phyloP scores from a whole-genome alignment of 306 rosid species.

The Acacia confusa region DNA sequence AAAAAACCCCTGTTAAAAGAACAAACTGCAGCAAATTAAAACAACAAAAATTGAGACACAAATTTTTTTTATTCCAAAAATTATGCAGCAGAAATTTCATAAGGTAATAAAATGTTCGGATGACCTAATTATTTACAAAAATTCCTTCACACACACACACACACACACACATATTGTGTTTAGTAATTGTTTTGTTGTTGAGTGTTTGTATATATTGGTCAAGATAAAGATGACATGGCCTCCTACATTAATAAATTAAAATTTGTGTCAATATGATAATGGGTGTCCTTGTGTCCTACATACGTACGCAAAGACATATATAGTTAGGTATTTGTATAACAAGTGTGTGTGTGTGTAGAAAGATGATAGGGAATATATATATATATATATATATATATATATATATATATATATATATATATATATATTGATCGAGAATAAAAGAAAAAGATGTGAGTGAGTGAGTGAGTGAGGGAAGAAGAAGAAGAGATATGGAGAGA shows the following conservation, averaged over 20 bases:
- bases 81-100: too few relatives aligned
- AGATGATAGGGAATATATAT: background rate
- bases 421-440: too few relatives aligned
- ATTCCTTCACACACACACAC: too few relatives aligned
- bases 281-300: background rate
- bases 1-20: too few relatives aligned
- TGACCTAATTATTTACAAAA: too few relatives aligned
- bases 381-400: background rate
- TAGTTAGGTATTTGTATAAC: background rate
- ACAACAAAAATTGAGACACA: too few relatives aligned
- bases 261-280: background rate
- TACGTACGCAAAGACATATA: background rate
- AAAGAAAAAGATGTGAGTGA: background rate
- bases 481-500: constrained; percentile 3
- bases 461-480: background rate
- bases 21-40: too few relatives aligned
- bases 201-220: too few relatives aligned
- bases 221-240: background rate
- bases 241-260: background rate
- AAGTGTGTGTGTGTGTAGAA: background rate
- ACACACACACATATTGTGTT: too few relatives aligned
- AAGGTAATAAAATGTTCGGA: too few relatives aligned
- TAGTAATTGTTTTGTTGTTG: background rate
- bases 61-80: too few relatives aligned
- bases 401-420: background rate